A percentile compares a stretch with the other conserved stretches of the same genome.
phyloP scores from a whole-genome alignment of 2,329 filamentous ascomycete genomes.

The Paraconiothyrium brasiliense region DNA sequence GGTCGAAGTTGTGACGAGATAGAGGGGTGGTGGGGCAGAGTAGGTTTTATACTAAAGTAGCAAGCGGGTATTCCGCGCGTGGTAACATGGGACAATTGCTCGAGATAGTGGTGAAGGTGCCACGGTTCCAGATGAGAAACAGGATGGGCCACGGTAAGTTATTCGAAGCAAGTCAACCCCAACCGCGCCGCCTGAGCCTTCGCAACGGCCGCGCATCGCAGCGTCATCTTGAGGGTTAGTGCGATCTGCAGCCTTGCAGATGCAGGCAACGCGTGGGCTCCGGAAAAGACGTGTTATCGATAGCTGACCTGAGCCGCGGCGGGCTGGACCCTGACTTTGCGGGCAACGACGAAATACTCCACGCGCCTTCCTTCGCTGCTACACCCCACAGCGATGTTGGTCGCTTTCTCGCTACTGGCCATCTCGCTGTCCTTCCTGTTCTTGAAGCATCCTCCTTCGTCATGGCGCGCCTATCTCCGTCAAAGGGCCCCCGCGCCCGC shows the following conservation, averaged over 20 bases:
- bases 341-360: neutral
- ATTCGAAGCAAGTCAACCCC: neutral
- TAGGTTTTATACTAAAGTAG: conserved; percentile 14
- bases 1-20: conserved; percentile 15
- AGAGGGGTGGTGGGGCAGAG: conserved; percentile 42
- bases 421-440: conserved; percentile 49
- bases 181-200: neutral
- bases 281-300: neutral
- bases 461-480: conserved; percentile 41
- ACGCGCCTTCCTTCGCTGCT: conserved; percentile 8
- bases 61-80: conserved; percentile 5
- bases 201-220: neutral
- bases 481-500: conserved; percentile 19
- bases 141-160: neutral
- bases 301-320: conserved; percentile 1
- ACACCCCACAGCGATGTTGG: conserved; percentile 45
- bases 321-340: conserved; percentile 2
- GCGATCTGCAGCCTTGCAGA: conserved; percentile 9
- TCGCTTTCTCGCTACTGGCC: conserved; percentile 49
- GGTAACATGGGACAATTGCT: neutral
- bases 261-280: neutral
- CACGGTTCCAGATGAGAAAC: neutral
- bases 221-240: conserved; percentile 13
- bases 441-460: conserved; percentile 47
- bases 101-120: neutral